These are phyloP conservation scores for Diplodia mutila DNA, from an alignment of 2,329 filamentous ascomycete genomes.

Conservation along the genomic window DNA sequence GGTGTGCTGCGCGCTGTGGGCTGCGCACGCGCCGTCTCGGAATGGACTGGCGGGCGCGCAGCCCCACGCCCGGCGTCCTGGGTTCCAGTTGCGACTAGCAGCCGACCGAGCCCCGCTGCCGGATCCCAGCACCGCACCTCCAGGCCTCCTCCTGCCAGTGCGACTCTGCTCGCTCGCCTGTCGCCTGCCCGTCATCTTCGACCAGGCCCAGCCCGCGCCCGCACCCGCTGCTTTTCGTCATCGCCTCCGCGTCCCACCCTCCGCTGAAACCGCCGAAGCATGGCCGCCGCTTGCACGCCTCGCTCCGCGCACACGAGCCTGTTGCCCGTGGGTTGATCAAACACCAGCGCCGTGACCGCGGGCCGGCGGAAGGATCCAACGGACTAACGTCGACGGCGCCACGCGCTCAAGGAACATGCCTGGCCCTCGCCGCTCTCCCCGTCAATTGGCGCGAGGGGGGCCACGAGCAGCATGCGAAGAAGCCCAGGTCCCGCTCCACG, in stretches of 20 bases:
- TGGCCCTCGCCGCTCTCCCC: slow-evolving; percentile 8
- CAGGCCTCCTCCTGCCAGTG: slow-evolving; percentile 3
- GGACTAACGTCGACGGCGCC: slow-evolving; percentile 20
- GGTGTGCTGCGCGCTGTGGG: background rate
- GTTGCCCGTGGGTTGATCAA: slow-evolving; percentile 21
- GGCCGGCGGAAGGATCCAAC: slow-evolving; percentile 22
- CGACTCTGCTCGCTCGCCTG: slow-evolving; percentile 1
- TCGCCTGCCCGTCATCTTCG: slow-evolving; percentile 16
- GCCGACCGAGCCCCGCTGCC: slow-evolving; percentile 8
- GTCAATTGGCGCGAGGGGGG: slow-evolving; percentile 13
- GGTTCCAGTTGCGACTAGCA: slow-evolving; percentile 12
- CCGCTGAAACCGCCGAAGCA: slow-evolving; percentile 18
- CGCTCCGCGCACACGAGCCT: slow-evolving; percentile 11
- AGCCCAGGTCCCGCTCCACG: slow-evolving; percentile 7
- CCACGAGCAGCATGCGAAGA: slow-evolving; percentile 2
- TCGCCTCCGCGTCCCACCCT: slow-evolving; percentile 14
- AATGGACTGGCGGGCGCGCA: slow-evolving; percentile 4
- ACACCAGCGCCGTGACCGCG: slow-evolving; percentile 24
- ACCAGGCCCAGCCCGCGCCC: background rate
- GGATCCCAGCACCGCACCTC: slow-evolving; percentile 14
- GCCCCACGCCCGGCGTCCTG: slow-evolving; percentile 15
- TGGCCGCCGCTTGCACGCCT: slow-evolving; percentile 15
- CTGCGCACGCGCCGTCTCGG: slow-evolving; percentile 3
- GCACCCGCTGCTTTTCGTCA: slow-evolving; percentile 7
- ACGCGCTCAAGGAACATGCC: slow-evolving; percentile 20